These are phyloP conservation scores for Parasarocladium wereldwijsianum DNA, from an alignment of 2,329 filamentous ascomycete species.

Conservation along the genomic window DNA sequence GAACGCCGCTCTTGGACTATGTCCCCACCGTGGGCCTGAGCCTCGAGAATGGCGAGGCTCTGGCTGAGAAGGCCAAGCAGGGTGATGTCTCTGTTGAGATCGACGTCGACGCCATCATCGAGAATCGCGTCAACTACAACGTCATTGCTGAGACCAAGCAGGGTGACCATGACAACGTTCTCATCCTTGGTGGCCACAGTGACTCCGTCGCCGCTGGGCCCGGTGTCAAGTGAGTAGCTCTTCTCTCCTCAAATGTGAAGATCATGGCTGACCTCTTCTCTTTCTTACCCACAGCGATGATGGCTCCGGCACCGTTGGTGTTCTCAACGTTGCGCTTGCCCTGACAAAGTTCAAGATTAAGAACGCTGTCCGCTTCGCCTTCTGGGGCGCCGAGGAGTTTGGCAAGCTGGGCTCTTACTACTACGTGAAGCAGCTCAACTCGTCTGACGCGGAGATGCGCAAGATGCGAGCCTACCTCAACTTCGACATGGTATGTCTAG, in stretches of 20 bases:
- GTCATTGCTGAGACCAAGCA: slow-evolving; percentile 33
- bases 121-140: slow-evolving; percentile 32
- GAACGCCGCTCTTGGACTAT: slow-evolving; percentile 27
- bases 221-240: slow-evolving; percentile 36
- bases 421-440: slow-evolving; percentile 27
- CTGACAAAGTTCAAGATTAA: slow-evolving; percentile 27
- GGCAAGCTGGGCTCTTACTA: slow-evolving; percentile 32
- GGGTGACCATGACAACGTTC: slow-evolving; percentile 32
- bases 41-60: slow-evolving; percentile 24
- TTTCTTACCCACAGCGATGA: slow-evolving; percentile 41
- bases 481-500: slow-evolving; percentile 35
- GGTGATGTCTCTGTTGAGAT: slow-evolving; percentile 19
- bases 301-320: slow-evolving; percentile 35
- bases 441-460: slow-evolving; percentile 26
- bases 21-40: slow-evolving; percentile 38
- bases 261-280: slow-evolving; percentile 2
- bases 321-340: slow-evolving; percentile 29
- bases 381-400: slow-evolving; percentile 38
- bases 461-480: slow-evolving; percentile 41
- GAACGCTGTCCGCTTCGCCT: slow-evolving; percentile 33
- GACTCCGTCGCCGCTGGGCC: slow-evolving; percentile 33
- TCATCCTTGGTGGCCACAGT: slow-evolving; percentile 31
- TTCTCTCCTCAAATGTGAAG: too few species aligned
- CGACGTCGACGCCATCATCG: slow-evolving; percentile 31
- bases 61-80: slow-evolving; percentile 15